Evolutionary conservation across 441 rosid genomes (phyloP), one percentile per base, ranked within the genome.

Genomic region (Populus tomentosa): DNA sequence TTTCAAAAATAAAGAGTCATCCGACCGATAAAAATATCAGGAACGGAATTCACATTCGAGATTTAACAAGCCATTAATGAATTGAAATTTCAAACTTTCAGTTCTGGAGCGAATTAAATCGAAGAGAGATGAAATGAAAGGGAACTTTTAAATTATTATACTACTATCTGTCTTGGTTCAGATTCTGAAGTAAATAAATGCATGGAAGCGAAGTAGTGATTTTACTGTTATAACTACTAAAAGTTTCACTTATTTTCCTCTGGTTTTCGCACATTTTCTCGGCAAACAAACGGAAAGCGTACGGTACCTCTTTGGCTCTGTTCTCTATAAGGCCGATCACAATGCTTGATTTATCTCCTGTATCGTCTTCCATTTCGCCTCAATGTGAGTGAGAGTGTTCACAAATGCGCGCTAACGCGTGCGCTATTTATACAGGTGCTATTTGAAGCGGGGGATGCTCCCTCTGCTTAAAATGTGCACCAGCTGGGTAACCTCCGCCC

Each of bases 231-330:
- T 56, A 26, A 10, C 13, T 18, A 50, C 23, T 40, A n/a, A 53
- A 21, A 35, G 72, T 24, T 23, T 35, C 3, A n/a, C 72, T 9
- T 33, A 18, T 23, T 21, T 46, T 61, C 33, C 32, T 67, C 65
- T 40, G 16, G 9, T 82, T 79, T 40, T 77, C 70, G 21, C 21
- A 72, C 78, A 61, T 80, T 79, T 85, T 79, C 78, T 74, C 36
- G 35, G 75, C 20, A 77, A 71, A 50, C 80, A 73, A 85, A 78
- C 78, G 36, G 81, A 71, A 63, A 69, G 18, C 42, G 53, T 7
- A 24, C 1, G 0, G 13, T 88, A 95, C 99, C 99, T 96, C 99
- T 89, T 92, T 96, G 67, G 98, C 97, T 87, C 98, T 85, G 88
- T 96, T 96, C 89, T 93, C 97, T 33, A 92, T 96, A 75, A 94